phyloP scores from a whole-genome alignment of 2,329 filamentous ascomycete genomes.

The Dactylellina sp. region DNA sequence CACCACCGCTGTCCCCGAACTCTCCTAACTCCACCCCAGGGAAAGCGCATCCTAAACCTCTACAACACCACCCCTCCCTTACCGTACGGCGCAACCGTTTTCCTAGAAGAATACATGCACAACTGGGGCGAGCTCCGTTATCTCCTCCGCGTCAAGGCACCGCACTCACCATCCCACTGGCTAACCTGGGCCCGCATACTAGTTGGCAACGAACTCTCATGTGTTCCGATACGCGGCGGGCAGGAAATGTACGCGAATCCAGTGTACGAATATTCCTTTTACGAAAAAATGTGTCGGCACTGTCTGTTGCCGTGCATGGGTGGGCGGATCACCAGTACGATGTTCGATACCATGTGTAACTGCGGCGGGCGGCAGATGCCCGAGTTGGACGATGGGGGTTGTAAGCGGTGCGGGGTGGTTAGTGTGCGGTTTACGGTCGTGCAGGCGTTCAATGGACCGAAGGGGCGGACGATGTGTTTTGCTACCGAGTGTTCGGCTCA shows the following conservation, averaged over 20 bases:
- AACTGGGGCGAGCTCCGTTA: slow-evolving; percentile 19
- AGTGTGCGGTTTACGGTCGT: slow-evolving; percentile 38
- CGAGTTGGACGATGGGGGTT: slow-evolving; percentile 24
- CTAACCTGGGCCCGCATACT: slow-evolving; percentile 8
- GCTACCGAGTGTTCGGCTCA: slow-evolving; percentile 27
- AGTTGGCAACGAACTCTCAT: slow-evolving; percentile 13
- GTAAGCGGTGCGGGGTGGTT: slow-evolving; percentile 23
- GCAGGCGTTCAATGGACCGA: slow-evolving; percentile 18
- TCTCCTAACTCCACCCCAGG: background rate
- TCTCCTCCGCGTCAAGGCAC: slow-evolving; percentile 8
- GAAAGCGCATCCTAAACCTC: background rate
- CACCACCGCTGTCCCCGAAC: slow-evolving; percentile 38
- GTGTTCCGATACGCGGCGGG: slow-evolving; percentile 28
- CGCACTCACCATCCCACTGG: background rate
- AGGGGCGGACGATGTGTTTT: slow-evolving; percentile 17
- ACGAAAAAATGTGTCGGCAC: slow-evolving; percentile 27
- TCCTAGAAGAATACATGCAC: slow-evolving; percentile 34
- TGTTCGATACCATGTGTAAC: slow-evolving; percentile 22
- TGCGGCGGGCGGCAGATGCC: slow-evolving; percentile 6
- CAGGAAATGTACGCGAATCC: slow-evolving; percentile 14
- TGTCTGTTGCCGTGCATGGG: slow-evolving; percentile 16
- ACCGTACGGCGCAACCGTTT: slow-evolving; percentile 17
- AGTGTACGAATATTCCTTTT: slow-evolving; percentile 39
- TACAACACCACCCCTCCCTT: background rate
- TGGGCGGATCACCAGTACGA: background rate